Base-by-base conservation (phyloP, 352 stramenopile species). In the Phytophthora pluvialis region DNA sequence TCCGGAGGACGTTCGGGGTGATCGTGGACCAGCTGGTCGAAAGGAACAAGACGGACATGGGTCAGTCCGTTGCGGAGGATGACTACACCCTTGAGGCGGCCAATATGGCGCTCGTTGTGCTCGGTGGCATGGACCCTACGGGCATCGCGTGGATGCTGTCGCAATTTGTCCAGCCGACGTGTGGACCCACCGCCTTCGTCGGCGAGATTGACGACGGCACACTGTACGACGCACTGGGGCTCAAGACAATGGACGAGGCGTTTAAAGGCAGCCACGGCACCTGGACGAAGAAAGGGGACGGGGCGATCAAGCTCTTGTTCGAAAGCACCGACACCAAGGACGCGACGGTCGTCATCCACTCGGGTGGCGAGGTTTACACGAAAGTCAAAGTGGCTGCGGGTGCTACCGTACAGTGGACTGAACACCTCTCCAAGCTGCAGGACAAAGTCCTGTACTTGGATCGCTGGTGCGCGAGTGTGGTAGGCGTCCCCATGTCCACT, bases 101-200 rank as follows among this genome's bases (percentile, higher is more conserved):
- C 2, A 61, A 78, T 25, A 58, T 78, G 25, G 72, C 68, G 10
- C 60, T 68, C 28, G 39, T n/a, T 6, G 64, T 80, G 8, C 18
- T 80, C 21, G 25, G 59, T 4, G 58, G 38, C 7, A 65, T 81
- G 9, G 69, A 81, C 28, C 42, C 73, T 7, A 78, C 61, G 0
- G 68, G 68, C 2, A 66, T 77, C 21, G 72, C 51, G 1, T 58
- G 64, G 5, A 66, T 80, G 72, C 60, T 21, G 2, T 42, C 59
- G 5, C 60, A 77, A 26, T 80, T 73, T 36, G 57, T 80, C 1
- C 68, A 80, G 50, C 54, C 63, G 13, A 66, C 33, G 11, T 66
- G 58, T 25, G 39, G 39, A 6, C 48, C 47, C 0, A 60, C 40
- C 6, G 35, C 58, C 5, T 60, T 54, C n/a, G 9, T 66, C 1